phyloP scores from a whole-genome alignment of 2,329 filamentous ascomycete genomes.

The Fusarium sp. region DNA sequence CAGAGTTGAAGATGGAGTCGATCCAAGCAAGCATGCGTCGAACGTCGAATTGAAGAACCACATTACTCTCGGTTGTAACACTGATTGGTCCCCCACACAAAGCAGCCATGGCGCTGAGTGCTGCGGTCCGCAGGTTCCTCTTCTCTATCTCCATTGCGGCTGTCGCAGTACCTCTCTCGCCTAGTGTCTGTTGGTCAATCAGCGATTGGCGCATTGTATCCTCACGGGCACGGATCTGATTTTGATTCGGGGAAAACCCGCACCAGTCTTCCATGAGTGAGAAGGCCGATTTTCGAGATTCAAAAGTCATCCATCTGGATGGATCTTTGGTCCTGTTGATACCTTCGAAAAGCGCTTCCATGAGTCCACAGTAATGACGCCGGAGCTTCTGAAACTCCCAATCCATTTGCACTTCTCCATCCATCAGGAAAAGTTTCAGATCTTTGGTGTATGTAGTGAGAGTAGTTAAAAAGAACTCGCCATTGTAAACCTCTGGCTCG shows the following conservation, averaged over 20 bases:
- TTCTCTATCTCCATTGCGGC: slow-evolving; percentile 98
- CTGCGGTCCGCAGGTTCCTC: slow-evolving; percentile 88
- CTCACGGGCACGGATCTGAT: slow-evolving; percentile 83
- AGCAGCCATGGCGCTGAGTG: slow-evolving; percentile 94
- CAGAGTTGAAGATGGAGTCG: slow-evolving; percentile 91
- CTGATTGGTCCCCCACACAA: slow-evolving; percentile 89
- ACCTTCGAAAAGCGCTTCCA: slow-evolving; percentile 93
- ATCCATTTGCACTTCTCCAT: slow-evolving; percentile 93
- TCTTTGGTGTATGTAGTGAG: slow-evolving; percentile 92
- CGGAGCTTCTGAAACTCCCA: slow-evolving; percentile 93
- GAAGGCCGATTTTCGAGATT: slow-evolving; percentile 94
- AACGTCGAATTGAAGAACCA: slow-evolving; percentile 91
- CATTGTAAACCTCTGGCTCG: slow-evolving; percentile 80
- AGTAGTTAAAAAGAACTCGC: slow-evolving; percentile 92
- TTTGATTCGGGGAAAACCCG: slow-evolving; percentile 92
- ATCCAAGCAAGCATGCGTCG: slow-evolving; percentile 95
- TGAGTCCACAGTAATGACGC: slow-evolving; percentile 92
- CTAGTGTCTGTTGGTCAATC: slow-evolving; percentile 81
- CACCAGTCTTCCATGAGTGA: slow-evolving; percentile 99
- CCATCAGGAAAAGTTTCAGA: slow-evolving; percentile 92
- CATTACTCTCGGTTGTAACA: slow-evolving; percentile 88
- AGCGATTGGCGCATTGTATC: slow-evolving; percentile 89
- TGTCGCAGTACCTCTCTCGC: slow-evolving; percentile 82
- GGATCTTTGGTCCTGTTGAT: slow-evolving; percentile 88
- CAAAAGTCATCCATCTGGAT: slow-evolving; percentile 96